Conservation (phyloP, 2,329 filamentous ascomycete genomes). For the Aspergillus luchuensis region DNA sequence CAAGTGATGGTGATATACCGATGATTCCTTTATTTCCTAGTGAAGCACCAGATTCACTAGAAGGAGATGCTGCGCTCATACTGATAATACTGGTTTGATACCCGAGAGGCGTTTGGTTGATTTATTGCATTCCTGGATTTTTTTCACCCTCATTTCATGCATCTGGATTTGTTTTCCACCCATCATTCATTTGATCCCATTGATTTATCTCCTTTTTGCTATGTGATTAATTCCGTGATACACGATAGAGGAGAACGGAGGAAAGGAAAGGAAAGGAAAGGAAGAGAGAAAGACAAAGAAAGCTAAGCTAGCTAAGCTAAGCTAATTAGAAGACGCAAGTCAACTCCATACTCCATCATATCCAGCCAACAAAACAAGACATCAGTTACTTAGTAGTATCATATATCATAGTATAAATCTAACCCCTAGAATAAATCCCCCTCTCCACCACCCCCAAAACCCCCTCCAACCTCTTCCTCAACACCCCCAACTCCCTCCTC, state of each 20-base stretch:
- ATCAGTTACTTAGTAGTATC: background rate
- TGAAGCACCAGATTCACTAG: background rate
- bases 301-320: no score
- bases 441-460: slow-evolving; percentile 45
- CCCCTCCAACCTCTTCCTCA: slow-evolving; percentile 45
- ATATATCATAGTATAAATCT: no score
- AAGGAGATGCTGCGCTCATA: background rate
- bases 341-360: background rate
- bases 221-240: background rate
- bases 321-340: slow-evolving; percentile 19
- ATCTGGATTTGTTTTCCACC: background rate
- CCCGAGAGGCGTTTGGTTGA: background rate
- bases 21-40: background rate
- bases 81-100: slow-evolving; percentile 7
- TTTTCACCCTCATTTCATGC: no score
- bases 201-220: background rate
- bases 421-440: slow-evolving; percentile 33
- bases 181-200: background rate
- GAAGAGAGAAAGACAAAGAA: no score
- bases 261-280: no score
- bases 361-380: background rate
- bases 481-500: slow-evolving; percentile 44
- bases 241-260: slow-evolving; percentile 14
- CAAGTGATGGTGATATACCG: slow-evolving; percentile 31
- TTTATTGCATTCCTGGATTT: background rate